These are phyloP conservation scores for Heimioporus sp. DNA, from an alignment of 768 basidiomycete species.

Conservation along the genomic window DNA sequence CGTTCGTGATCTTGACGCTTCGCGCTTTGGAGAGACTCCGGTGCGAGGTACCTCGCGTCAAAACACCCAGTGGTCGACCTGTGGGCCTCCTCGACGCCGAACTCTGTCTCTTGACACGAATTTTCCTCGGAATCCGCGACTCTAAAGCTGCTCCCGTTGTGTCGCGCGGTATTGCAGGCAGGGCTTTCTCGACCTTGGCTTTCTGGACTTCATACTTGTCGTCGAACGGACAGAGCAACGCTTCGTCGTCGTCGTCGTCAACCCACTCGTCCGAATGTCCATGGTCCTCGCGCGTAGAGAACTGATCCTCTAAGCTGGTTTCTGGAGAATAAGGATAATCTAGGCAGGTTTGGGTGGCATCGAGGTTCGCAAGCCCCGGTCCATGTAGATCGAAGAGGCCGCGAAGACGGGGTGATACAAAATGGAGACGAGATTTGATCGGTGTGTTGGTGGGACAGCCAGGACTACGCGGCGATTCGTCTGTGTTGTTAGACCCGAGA, in stretches of 20 bases:
- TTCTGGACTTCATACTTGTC: slow-evolving; percentile 17
- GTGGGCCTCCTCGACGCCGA: slow-evolving; percentile 12
- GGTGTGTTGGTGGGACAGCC: slow-evolving; percentile 25
- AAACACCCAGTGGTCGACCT: neutral
- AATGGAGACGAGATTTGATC: slow-evolving; percentile 7
- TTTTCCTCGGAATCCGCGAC: slow-evolving; percentile 23
- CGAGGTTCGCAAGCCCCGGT: slow-evolving; percentile 22
- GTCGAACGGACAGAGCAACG: slow-evolving; percentile 23
- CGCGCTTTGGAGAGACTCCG: slow-evolving; percentile 17
- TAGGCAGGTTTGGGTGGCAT: slow-evolving; percentile 21
- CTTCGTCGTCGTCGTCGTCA: slow-evolving; percentile 26
- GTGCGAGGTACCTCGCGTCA: slow-evolving; percentile 10
- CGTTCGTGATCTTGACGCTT: slow-evolving; percentile 8
- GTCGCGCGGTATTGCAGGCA: slow-evolving; percentile 13
- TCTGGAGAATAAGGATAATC: slow-evolving; percentile 27
- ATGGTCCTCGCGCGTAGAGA: slow-evolving; percentile 7
- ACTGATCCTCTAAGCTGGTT: neutral
- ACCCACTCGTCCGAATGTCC: slow-evolving; percentile 19
- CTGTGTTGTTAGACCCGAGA: slow-evolving; percentile 5
- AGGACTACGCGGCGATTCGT: slow-evolving; percentile 16
- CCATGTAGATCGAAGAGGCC: slow-evolving; percentile 31
- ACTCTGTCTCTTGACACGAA: slow-evolving; percentile 11
- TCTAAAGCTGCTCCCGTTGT: neutral
- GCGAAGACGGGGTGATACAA: slow-evolving; percentile 27
- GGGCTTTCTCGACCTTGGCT: slow-evolving; percentile 11